Conservation (phyloP, 2,329 filamentous ascomycete species). For the Penicillium sp. region DNA sequence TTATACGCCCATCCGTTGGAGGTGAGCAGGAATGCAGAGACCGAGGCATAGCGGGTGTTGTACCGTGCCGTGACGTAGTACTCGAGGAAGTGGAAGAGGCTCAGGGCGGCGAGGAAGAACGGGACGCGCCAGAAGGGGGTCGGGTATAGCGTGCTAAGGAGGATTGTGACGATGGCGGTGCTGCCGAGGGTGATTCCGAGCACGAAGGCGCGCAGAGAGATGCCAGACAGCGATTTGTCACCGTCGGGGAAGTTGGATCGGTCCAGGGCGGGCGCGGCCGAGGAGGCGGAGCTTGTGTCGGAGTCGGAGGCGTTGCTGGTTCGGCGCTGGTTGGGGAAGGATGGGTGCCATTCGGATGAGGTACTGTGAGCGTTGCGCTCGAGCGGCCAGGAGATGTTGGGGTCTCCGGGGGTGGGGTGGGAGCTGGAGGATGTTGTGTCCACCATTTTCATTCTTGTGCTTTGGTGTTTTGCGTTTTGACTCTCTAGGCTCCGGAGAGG, state of each 20-base stretch:
- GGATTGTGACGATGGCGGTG: slow-evolving; percentile 24
- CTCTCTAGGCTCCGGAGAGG: too few species aligned
- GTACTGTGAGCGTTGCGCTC: slow-evolving; percentile 4
- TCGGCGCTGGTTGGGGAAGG: slow-evolving; percentile 6
- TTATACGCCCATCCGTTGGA: slow-evolving; percentile 81
- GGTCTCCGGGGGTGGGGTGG: slow-evolving; percentile 6
- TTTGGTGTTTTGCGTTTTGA: too few species aligned
- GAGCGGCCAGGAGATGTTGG: slow-evolving; percentile 16
- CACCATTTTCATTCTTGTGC: slow-evolving; percentile 6
- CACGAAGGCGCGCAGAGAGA: slow-evolving; percentile 42
- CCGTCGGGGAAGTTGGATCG: slow-evolving; percentile 33
- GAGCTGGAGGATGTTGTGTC: slow-evolving; percentile 12
- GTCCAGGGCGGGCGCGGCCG: slow-evolving; percentile 19
- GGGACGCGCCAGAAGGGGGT: slow-evolving; percentile 53
- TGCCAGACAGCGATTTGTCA: slow-evolving; percentile 39
- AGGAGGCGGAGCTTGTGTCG: slow-evolving; percentile 4
- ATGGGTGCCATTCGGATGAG: slow-evolving; percentile 16
- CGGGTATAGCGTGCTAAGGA: slow-evolving; percentile 21
- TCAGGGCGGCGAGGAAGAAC: slow-evolving; percentile 54
- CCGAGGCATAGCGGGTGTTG: slow-evolving; percentile 67
- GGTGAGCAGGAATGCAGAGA: slow-evolving; percentile 74
- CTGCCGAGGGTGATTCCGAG: slow-evolving; percentile 40
- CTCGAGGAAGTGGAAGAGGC: slow-evolving; percentile 90
- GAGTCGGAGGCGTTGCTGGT: slow-evolving; percentile 5
- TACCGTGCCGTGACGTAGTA: slow-evolving; percentile 83